These are phyloP conservation scores for Lecanicillium sp. DNA, from an alignment of 2,329 filamentous ascomycete species.

Conservation along the genomic window DNA sequence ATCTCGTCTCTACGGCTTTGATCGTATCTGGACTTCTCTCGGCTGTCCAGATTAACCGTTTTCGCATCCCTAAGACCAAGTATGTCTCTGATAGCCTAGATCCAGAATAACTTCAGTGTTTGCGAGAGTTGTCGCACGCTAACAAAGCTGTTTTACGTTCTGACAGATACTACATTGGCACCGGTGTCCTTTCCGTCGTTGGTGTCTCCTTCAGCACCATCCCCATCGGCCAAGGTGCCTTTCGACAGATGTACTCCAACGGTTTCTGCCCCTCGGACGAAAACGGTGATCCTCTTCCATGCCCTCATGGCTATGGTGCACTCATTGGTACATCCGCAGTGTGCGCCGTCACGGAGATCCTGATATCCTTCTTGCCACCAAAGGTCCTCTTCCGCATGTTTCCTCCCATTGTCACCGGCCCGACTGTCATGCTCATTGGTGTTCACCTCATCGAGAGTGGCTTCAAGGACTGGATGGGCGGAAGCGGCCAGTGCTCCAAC, in stretches of 20 bases:
- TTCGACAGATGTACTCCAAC: constrained; percentile 69
- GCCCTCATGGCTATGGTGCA: constrained; percentile 65
- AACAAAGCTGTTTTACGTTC: too few species aligned
- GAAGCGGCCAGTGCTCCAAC: constrained; percentile 49
- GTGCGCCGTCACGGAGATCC: constrained; percentile 61
- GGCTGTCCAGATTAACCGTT: constrained; percentile 67
- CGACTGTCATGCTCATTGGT: constrained; percentile 64
- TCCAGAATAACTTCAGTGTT: too few species aligned
- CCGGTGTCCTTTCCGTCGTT: constrained; percentile 71
- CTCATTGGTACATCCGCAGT: constrained; percentile 62
- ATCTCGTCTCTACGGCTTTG: constrained; percentile 69
- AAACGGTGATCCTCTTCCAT: constrained; percentile 61
- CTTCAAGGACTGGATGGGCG: constrained; percentile 72
- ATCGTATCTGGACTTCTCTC: constrained; percentile 73
- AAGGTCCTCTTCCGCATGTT: constrained; percentile 63
- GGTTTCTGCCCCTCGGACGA: constrained; percentile 55
- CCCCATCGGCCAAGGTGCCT: constrained; percentile 61
- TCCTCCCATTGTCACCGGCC: constrained; percentile 70
- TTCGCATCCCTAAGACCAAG: constrained; percentile 62
- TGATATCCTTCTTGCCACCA: constrained; percentile 67
- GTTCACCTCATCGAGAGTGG: constrained; percentile 63
- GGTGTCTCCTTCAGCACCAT: constrained; percentile 73
- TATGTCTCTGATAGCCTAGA: constrained; percentile 25
- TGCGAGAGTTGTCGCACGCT: too few species aligned
- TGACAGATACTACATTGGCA: constrained; percentile 64